Evolutionary conservation across 2,329 filamentous ascomycete species (phyloP), one percentile per base, ranked within the genome.

Genomic region (Penicillium hesseltinei): DNA sequence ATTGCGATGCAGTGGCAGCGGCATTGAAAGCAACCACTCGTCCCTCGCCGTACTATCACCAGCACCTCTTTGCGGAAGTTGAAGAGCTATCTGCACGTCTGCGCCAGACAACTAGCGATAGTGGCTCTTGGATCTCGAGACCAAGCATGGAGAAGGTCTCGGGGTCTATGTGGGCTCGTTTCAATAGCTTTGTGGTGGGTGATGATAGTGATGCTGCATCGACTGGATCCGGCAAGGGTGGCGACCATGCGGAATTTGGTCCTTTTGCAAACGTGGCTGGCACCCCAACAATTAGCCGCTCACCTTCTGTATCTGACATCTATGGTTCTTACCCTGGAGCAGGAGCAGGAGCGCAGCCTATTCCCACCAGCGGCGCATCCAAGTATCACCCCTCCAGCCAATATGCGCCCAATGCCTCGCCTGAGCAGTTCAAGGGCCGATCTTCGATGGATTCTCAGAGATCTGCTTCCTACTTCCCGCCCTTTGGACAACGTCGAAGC

Each of bases 61-160:
- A 83, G 15, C 76, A 87, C 31, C 81, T 99, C 44, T 86, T 94
- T 60, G 80, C 83, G 11, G 84, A 87, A 31, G 83, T 97, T 8
- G 92, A 96, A 58, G 92, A 97, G 71, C 81, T 99, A 33, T 86
- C 84, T 71, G 89, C 88, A 62, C 87, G 93, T 58, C 79, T 99
- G 39, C 92, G 89, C 65, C 90, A 94, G 71, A 88, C 92, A 19
- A 91, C 92, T 13, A 91, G 89, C 69, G 91, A 94, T 64, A 87
- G 84, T 54, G 88, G 87, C 7, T 87, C 92, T 2, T 96, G 93
- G 91, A 94, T 99, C 51, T 89, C 91, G 1, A 96, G 94, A 73
- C 92, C 93, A 7, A 97, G 87, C 73, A 95, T 97, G 84, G 92
- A 95, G 74, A 96, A 95, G 75, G 91, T 97, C 0, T 94, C 92